Percentiles rank a stretch among this genome's conserved stretches.
phyloP scores from a whole-genome alignment of 495 filamentous ascomycete species.

The Trypethelium eluteriae region DNA sequence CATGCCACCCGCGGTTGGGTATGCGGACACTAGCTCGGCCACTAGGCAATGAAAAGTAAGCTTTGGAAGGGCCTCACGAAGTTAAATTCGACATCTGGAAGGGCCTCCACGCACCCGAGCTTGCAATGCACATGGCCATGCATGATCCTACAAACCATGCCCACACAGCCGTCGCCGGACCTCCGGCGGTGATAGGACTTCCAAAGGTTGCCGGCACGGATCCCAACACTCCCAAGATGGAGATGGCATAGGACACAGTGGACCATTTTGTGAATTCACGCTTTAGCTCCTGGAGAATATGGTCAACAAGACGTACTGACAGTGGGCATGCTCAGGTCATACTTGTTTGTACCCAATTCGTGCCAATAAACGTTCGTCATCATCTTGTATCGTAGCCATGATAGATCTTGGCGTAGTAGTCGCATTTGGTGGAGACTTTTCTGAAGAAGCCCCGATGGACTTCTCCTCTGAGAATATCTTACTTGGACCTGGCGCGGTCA shows the following conservation, averaged over 20 bases:
- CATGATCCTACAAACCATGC: conserved; percentile 61
- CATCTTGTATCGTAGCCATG: conserved; percentile 52
- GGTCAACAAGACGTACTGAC: conserved; percentile 19
- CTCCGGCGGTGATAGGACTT: conserved; percentile 54
- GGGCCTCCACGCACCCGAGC: conserved; percentile 41
- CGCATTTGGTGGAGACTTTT: not conserved
- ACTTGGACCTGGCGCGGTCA: not conserved
- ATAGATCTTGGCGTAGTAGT: not conserved
- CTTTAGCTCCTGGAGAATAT: conserved; percentile 44
- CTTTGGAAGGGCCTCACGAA: not conserved
- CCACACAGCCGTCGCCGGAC: conserved; percentile 64
- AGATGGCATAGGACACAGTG: conserved; percentile 67
- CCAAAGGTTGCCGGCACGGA: conserved; percentile 64
- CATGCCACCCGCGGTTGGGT: conserved; percentile 46
- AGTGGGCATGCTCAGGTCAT: conserved; percentile 13
- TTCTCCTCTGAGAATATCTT: not conserved
- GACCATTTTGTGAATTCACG: conserved; percentile 69
- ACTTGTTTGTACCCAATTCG: conserved; percentile 66
- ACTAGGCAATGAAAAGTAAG: conserved; percentile 25
- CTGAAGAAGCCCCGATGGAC: not conserved
- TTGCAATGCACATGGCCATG: conserved; percentile 62
- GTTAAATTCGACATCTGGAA: not conserved
- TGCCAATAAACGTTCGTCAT: conserved; percentile 58
- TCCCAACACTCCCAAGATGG: conserved; percentile 61
- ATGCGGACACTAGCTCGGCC: conserved; percentile 49